phyloP scores from a whole-genome alignment of 2,329 filamentous ascomycete species.

The Boeremia lycopersici region DNA sequence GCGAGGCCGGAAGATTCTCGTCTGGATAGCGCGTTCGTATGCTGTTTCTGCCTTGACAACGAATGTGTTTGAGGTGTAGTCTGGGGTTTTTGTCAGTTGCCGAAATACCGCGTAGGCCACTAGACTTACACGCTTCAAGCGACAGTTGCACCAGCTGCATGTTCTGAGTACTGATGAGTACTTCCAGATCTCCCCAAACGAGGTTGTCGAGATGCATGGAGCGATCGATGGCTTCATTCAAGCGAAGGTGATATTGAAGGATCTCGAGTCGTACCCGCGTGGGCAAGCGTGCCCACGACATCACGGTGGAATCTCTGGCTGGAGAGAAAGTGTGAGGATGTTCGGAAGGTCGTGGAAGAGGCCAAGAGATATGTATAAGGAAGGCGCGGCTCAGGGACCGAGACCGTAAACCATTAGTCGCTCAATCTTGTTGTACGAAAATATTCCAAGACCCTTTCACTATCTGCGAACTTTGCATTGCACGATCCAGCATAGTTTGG shows the following conservation, averaged over 20 bases:
- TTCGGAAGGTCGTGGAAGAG: too few relatives aligned
- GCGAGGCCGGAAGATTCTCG: background rate
- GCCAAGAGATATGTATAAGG: too few relatives aligned
- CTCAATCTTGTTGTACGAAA: too few relatives aligned
- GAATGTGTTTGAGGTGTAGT: background rate
- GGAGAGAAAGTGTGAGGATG: too few relatives aligned
- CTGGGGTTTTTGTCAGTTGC: background rate
- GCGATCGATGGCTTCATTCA: background rate
- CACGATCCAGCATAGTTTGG: too few relatives aligned
- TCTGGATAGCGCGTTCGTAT: too few relatives aligned
- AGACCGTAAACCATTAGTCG: too few relatives aligned
- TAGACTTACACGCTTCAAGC: background rate
- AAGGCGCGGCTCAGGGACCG: too few relatives aligned
- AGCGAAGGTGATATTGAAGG: background rate
- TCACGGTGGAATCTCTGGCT: background rate
- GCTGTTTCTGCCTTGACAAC: background rate
- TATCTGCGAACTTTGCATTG: too few relatives aligned
- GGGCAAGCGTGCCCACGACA: background rate
- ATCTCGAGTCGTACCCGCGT: background rate
- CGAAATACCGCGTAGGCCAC: background rate
- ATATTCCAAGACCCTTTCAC: too few relatives aligned
- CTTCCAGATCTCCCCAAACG: background rate
- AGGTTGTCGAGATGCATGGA: background rate
- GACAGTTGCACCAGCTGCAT: background rate
- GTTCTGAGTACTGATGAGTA: background rate